Percentiles rank a stretch among this genome's conserved stretches.
phyloP scores from a whole-genome alignment of 352 stramenopile genomes.

The Pythium plurisporium region DNA sequence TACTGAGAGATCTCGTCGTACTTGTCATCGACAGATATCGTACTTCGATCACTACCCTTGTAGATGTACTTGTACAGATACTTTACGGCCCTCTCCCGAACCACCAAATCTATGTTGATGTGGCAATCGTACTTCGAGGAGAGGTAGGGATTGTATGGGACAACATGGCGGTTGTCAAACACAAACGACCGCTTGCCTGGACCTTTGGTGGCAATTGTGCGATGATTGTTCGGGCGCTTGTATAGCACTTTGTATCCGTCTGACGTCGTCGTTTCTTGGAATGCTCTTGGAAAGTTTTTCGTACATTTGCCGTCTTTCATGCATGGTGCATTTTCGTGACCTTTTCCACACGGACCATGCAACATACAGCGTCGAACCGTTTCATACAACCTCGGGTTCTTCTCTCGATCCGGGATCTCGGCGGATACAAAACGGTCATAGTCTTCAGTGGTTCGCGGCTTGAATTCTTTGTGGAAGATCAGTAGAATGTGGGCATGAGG shows the following conservation, averaged over 20 bases:
- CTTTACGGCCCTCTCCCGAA: conserved; percentile 13
- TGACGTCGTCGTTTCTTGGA: not conserved
- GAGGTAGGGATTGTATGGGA: conserved; percentile 57
- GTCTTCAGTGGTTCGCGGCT: conserved; percentile 2
- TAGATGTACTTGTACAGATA: conserved; percentile 1
- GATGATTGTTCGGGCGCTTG: too few species aligned
- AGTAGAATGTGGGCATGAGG: conserved; percentile 33
- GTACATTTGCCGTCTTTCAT: conserved; percentile 1
- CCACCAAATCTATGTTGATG: conserved; percentile 51
- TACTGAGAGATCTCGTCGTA: conserved; percentile 3
- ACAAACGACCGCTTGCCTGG: too few species aligned
- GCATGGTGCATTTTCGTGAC: not conserved
- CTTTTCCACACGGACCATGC: conserved; percentile 1
- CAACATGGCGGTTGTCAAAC: conserved; percentile 35
- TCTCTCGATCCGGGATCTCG: conserved; percentile 3
- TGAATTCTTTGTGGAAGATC: conserved; percentile 25
- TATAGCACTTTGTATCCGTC: too few species aligned
- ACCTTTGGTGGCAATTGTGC: too few species aligned
- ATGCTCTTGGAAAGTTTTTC: conserved; percentile 2
- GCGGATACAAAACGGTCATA: conserved; percentile 7
- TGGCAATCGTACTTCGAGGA: conserved; percentile 44
- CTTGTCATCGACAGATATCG: not conserved
- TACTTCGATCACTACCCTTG: not conserved
- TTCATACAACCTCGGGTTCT: not conserved
- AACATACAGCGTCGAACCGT: conserved; percentile 2